A percentile compares a stretch with the other conserved stretches of the same genome.
Conservation (phyloP, 345 rosid species). For the Xanthoceras sorbifolium region DNA sequence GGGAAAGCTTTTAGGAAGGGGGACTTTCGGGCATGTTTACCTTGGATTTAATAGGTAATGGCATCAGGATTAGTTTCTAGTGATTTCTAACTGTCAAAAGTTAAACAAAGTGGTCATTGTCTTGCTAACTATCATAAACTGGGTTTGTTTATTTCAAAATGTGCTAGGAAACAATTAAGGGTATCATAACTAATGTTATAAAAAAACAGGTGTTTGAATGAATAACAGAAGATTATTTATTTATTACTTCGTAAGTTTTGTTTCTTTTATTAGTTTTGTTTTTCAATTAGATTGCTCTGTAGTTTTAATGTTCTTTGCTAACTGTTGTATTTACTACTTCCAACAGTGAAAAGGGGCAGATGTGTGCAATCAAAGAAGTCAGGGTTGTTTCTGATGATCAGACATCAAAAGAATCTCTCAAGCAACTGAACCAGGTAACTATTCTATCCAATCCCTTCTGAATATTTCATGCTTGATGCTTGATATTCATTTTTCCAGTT, state of each 20-base stretch:
- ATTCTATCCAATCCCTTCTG: slow-evolving; percentile 6
- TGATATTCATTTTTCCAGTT: not conserved
- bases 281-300: not conserved
- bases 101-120: no score
- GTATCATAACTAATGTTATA: not conserved
- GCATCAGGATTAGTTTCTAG: not conserved
- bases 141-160: not conserved
- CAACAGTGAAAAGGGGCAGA: slow-evolving; percentile 78
- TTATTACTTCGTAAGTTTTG: slow-evolving; percentile 2
- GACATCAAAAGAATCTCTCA: slow-evolving; percentile 80
- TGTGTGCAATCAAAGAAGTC: slow-evolving; percentile 99
- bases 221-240: not conserved
- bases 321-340: slow-evolving; percentile 22
- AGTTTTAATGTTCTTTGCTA: slow-evolving; percentile 8
- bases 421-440: slow-evolving; percentile 88
- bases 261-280: not conserved
- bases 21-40: slow-evolving; percentile 95
- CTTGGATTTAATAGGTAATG: slow-evolving; percentile 89
- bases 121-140: no score
- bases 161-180: not conserved
- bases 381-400: slow-evolving; percentile 77
- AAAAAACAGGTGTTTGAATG: not conserved
- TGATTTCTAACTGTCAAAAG: not conserved
- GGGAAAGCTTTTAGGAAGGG: slow-evolving; percentile 89
- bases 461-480: not conserved